Conservation (phyloP, 768 basidiomycete genomes). For the Trametes gibbosa region DNA sequence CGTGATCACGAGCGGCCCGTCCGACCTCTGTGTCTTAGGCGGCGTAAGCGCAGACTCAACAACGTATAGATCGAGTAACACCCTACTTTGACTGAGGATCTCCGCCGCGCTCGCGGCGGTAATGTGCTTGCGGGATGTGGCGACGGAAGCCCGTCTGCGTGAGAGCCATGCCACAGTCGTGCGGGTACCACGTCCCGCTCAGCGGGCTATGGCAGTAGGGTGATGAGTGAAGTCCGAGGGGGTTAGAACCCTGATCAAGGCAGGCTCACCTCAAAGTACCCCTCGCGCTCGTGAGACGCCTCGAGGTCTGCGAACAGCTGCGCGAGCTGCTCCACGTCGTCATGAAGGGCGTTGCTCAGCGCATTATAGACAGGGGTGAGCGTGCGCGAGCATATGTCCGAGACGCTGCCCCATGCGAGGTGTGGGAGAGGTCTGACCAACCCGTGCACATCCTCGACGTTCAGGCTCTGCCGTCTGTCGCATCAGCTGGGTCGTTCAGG, state of each 20-base stretch:
- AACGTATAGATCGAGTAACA: neutral
- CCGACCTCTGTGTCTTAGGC: neutral
- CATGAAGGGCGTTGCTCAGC: constrained; percentile 34
- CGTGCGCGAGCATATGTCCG: constrained; percentile 22
- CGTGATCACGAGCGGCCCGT: constrained; percentile 25
- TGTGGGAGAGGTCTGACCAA: constrained; percentile 21
- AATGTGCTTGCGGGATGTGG: neutral
- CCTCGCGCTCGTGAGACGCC: constrained; percentile 10
- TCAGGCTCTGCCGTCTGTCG: constrained; percentile 18
- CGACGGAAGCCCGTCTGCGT: neutral
- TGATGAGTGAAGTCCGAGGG: neutral
- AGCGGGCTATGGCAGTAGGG: constrained; percentile 1
- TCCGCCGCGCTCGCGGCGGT: constrained; percentile 9
- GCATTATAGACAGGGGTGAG: constrained; percentile 30
- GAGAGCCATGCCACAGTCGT: neutral
- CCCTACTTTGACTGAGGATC: constrained; percentile 7
- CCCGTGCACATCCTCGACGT: constrained; percentile 23
- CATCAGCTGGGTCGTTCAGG: neutral
- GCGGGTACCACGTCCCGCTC: constrained; percentile 15
- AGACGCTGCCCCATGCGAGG: constrained; percentile 24
- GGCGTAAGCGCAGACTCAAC: neutral
- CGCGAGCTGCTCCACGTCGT: constrained; percentile 43
- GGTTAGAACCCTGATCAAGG: neutral
- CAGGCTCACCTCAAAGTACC: constrained; percentile 14
- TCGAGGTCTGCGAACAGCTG: constrained; percentile 43